Evolutionary conservation across 2,329 filamentous ascomycete species (phyloP), one percentile per base, ranked within the genome.

Genomic region (Fusarium mundagurra): DNA sequence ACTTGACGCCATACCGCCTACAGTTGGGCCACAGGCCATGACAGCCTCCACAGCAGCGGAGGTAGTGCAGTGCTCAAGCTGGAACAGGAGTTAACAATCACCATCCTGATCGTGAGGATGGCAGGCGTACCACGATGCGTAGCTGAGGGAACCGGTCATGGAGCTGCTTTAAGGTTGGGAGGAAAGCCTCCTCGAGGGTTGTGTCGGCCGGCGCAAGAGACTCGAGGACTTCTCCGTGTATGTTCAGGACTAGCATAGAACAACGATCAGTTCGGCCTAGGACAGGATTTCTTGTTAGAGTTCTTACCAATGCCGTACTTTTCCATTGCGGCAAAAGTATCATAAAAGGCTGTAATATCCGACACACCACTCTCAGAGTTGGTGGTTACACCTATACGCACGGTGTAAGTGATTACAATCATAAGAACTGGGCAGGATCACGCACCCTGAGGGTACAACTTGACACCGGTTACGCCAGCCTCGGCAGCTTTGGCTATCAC

Each of bases 241-340:
- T 86, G 84, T 98, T 98, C 47, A 97, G 88, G n/a, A 97, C 89
- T 75, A 41, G 2, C 29, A n/a, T 18, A n/a, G 36, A 24, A 34
- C 3, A 31, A 10, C n/a, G 13, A n/a, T 74, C 34, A 73, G 66
- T 53, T 39, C 51, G n/a, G 20, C 20, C 36, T 48, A 16, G 17
- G 13, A 31, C 18, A 29, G 3, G 22, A 5, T 12, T 16, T 8
- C 22, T 16, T n/a, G n/a, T n/a, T 16, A 38, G 18, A 27, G 51
- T 61, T 79, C 80, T 62, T 41, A 71, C 72, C 66, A 24, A 98
- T 86, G 75, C 92, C 91, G 75, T 95, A 90, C 68, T 91, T 85
- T 81, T 98, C 93, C 95, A 98, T 98, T 74, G 94, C 93, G n/a
- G 88, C 89, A 80, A 98, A 97, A 20, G 96, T 93, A 12, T 91